phyloP scores from a whole-genome alignment of 345 rosid species.

The Dimocarpus longan region DNA sequence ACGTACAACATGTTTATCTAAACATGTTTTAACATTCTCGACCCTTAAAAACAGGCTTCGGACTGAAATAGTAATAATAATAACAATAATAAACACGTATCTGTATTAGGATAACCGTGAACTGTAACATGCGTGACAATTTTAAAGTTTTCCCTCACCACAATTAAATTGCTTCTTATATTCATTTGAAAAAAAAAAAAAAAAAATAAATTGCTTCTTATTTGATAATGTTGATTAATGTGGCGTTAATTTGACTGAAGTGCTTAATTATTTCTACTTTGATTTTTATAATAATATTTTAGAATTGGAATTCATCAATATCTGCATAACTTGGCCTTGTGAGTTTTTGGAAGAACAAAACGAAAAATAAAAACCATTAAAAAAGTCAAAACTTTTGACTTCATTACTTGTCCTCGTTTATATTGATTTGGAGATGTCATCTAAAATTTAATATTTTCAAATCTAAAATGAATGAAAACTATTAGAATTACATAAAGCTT shows the following conservation, averaged over 20 bases:
- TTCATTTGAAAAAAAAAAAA: no score
- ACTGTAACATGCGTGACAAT: background rate
- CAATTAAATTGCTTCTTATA: background rate
- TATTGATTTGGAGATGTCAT: no score
- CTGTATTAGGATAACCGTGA: background rate
- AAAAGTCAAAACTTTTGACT: no score
- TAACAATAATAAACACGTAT: background rate
- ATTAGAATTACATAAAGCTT: no score
- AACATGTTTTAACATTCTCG: background rate
- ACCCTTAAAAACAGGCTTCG: background rate
- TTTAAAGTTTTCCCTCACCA: background rate
- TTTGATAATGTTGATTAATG: slow-evolving; percentile 6
- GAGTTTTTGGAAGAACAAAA: no score
- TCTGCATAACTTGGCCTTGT: background rate
- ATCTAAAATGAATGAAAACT: no score
- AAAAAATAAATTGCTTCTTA: background rate
- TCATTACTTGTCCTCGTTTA: no score
- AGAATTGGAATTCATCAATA: background rate
- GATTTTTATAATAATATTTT: background rate
- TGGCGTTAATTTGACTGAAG: background rate
- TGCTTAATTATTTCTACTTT: background rate
- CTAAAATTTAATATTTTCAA: no score
- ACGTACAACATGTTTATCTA: background rate
- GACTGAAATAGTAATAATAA: background rate
- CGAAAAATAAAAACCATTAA: no score